Conservation (phyloP, 768 basidiomycete species). For the Russula vinacea region DNA sequence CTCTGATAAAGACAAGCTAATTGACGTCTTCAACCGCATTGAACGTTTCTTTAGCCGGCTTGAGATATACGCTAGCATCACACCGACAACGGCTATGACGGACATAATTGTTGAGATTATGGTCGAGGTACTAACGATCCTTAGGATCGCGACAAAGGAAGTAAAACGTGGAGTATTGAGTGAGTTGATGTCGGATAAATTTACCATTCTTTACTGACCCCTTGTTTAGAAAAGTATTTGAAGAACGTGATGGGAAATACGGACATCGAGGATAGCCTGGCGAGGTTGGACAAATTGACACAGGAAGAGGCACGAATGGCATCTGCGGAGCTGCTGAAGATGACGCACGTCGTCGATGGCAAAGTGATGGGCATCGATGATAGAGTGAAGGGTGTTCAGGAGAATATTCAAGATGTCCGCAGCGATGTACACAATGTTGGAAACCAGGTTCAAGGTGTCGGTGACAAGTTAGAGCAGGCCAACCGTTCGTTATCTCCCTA, state of each 20-base stretch:
- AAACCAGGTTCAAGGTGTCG: background rate
- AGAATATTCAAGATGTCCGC: background rate
- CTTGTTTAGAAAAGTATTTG: background rate
- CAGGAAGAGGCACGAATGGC: slow-evolving; percentile 4
- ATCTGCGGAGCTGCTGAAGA: slow-evolving; percentile 1
- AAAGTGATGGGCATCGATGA: background rate
- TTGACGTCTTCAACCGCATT: background rate
- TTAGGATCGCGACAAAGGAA: slow-evolving; percentile 2
- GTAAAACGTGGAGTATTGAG: slow-evolving; percentile 3
- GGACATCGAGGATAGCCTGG: background rate
- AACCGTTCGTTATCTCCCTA: background rate
- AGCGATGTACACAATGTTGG: background rate
- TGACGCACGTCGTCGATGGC: background rate
- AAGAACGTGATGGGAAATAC: background rate
- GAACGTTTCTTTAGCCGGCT: background rate
- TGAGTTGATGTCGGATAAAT: background rate
- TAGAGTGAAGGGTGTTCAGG: background rate
- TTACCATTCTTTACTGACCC: too few species aligned
- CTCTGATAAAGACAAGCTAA: background rate
- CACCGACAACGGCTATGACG: background rate
- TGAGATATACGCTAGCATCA: background rate
- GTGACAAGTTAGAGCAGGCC: background rate
- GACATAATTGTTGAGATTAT: background rate
- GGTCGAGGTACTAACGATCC: background rate
- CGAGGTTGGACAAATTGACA: slow-evolving; percentile 3